Evolutionary conservation across 2,329 filamentous ascomycete species (phyloP), one percentile per base, ranked within the genome.

Genomic region (Paramyrothecium roridum): DNA sequence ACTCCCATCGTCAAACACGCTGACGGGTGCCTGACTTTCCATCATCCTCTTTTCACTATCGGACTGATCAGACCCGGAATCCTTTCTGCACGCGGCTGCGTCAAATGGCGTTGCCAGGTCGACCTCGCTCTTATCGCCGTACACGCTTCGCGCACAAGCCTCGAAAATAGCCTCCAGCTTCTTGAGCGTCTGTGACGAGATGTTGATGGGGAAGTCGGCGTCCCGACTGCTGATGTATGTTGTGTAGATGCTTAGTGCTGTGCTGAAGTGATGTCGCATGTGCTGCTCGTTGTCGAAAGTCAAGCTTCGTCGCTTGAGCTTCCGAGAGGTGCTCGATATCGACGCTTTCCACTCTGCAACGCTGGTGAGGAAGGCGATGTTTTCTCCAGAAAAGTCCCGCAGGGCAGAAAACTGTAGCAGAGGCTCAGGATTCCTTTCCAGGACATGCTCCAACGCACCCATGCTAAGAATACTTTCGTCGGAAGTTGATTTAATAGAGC

Each of bases 131-230:
- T 69, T 68, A 50, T 74, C 66, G 52, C 77, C 74, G 60, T 72
- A 71, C 57, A 80, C 59, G 63, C 75, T 68, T 62, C 77, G 63
- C 52, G 83, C 80, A 0, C 83, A 78, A 3, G 67, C 63, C 59
- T 83, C 81, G 59, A 89, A 89, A 19, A 87, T 70, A 3, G 61
- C 63, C 46, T 85, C 78, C 1, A 89, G 77, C 34, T 74, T 73
- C 56, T 75, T 76, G 53, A 83, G 79, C 45, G 86, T 78, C 19
- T 75, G 68, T 2, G 80, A 83, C 2, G 85, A 83, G 34, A 89
- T 76, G 65, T 89, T 89, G 70, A 89, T 78, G 47, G 85, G 85
- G 60, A 89, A 88, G 56, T 85, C 81, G 55, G 87, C 85, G 53
- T 66, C 64, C 57, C 64, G 64, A 10, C 64, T 62, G 56, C 63